These are phyloP conservation scores for Desmodesmus armatus DNA, from an alignment of 139 green algal genomes.

Conservation along the genomic window DNA sequence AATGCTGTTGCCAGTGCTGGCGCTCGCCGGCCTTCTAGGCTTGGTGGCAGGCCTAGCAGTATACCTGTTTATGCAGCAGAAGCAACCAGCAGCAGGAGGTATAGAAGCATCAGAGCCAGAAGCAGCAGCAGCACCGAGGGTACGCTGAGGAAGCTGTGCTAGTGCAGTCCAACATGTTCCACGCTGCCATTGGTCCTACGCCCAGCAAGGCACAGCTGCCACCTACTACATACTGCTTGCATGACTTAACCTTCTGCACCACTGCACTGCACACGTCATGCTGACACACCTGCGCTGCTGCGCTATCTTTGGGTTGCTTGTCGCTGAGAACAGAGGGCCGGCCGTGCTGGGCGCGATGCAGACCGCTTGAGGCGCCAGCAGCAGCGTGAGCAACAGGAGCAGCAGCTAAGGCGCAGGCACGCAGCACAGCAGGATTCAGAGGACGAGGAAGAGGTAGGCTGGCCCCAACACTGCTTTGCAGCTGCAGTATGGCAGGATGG, in stretches of 20 bases:
- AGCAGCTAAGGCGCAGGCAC: background rate
- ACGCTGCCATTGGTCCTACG: background rate
- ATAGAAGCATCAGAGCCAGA: too few species aligned
- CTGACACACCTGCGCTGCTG: background rate
- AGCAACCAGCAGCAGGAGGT: constrained; percentile 10
- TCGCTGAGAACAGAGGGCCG: too few species aligned
- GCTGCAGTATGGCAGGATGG: background rate
- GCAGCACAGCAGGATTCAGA: background rate
- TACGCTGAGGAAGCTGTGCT: background rate
- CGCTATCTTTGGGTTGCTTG: too few species aligned
- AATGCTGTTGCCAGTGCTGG: background rate
- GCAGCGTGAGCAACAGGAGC: background rate
- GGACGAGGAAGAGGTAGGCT: background rate
- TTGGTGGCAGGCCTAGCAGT: constrained; percentile 6
- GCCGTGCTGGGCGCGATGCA: too few species aligned
- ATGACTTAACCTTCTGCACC: too few species aligned
- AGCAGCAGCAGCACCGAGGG: too few species aligned
- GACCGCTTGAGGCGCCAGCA: too few species aligned
- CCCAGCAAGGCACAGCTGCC: background rate
- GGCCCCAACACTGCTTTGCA: background rate
- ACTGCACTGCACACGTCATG: background rate
- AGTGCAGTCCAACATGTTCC: too few species aligned
- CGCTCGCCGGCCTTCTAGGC: constrained; percentile 21
- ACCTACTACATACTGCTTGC: background rate
- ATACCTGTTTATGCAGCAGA: constrained; percentile 4